Conservation (phyloP, 129 eudicot genomes). For the Cynara cardunculus region DNA sequence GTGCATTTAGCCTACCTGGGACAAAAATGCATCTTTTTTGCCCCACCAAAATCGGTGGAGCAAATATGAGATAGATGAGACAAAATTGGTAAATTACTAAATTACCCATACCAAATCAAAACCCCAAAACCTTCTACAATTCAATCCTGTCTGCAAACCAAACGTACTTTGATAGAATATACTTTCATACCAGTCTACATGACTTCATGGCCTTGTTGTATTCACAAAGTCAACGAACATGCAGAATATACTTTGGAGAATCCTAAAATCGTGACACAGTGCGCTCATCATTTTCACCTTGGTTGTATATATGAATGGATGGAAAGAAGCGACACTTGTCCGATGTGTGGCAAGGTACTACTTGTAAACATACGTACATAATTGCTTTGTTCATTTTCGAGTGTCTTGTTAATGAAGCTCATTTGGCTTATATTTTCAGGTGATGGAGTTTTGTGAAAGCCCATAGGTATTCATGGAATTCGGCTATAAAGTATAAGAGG, state of each 20-base stretch:
- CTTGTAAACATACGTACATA: not conserved
- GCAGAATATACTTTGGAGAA: conserved; percentile 70
- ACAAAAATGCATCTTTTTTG: too few species aligned
- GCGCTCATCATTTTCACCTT: conserved; percentile 72
- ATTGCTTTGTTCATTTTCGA: not conserved
- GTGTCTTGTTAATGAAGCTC: not conserved
- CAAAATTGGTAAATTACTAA: not conserved
- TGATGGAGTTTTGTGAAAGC: conserved; percentile 38
- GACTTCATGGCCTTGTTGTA: not conserved
- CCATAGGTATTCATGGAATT: conserved; percentile 25
- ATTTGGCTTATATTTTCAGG: conserved; percentile 16
- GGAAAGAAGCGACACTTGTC: conserved; percentile 71
- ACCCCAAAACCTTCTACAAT: not conserved
- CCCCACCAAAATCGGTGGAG: too few species aligned
- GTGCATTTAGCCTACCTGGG: too few species aligned
- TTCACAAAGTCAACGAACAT: not conserved
- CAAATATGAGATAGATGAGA: not conserved
- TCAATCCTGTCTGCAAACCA: not conserved
- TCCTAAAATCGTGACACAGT: conserved; percentile 60
- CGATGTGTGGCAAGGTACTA: conserved; percentile 58
- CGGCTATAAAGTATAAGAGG: conserved; percentile 14
- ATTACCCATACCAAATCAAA: not conserved
- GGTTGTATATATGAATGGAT: conserved; percentile 83
- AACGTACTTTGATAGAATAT: not conserved
- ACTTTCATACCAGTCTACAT: not conserved